Conservation (phyloP, 2,329 filamentous ascomycete genomes). For the Penicillium fuscoglaucum region DNA sequence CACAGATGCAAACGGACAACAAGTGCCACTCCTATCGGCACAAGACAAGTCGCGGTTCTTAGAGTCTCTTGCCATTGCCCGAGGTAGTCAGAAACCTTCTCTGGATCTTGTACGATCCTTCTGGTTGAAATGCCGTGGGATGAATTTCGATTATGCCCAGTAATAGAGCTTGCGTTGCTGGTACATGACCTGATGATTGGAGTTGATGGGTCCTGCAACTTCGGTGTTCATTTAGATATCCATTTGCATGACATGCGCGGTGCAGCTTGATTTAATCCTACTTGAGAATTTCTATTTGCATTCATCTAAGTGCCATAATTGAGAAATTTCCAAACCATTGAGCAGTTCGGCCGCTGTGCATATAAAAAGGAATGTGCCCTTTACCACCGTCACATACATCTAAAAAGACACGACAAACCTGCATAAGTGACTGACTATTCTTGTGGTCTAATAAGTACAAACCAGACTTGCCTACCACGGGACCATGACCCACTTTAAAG, state of each 20-base stretch:
- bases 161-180: constrained; percentile 17
- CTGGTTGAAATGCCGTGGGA: constrained; percentile 48
- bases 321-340: background rate
- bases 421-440: too few species aligned
- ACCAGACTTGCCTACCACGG: too few species aligned
- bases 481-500: too few species aligned
- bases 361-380: background rate
- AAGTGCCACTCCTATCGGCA: constrained; percentile 27
- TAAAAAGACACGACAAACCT: too few species aligned
- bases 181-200: constrained; percentile 11
- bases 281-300: background rate
- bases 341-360: background rate
- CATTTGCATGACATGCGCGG: constrained; percentile 12
- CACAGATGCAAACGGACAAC: constrained; percentile 21
- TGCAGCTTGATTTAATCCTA: background rate
- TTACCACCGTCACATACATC: too few species aligned
- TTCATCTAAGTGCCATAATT: background rate
- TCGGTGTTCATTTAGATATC: constrained; percentile 14
- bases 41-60: constrained; percentile 46
- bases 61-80: constrained; percentile 39
- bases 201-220: constrained; percentile 13
- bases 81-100: constrained; percentile 41
- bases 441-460: too few species aligned
- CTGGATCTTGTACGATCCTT: constrained; percentile 43
- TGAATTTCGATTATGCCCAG: constrained; percentile 42